A percentile compares a stretch with the other conserved stretches of the same genome.
Evolutionary conservation across 306 rosid genomes (phyloP).

Genomic region (Purshia tridentata): DNA sequence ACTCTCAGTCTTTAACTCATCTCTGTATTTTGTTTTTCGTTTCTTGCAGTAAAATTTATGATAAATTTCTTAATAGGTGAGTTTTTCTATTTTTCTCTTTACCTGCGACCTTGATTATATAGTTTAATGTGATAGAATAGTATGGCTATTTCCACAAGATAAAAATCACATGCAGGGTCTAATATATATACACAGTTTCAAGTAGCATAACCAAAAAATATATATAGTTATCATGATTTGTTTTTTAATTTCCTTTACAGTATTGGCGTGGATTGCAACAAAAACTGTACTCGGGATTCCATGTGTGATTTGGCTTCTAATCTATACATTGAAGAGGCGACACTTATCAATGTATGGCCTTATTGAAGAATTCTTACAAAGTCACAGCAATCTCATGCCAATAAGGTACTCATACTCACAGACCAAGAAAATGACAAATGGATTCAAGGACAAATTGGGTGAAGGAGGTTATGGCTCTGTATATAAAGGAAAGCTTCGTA

Average conservation of each 20-base stretch:
- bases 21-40: too few relatives aligned
- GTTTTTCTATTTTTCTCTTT: too few relatives aligned
- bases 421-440: neutral
- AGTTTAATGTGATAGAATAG: too few relatives aligned
- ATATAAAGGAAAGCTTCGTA: conserved; percentile 9
- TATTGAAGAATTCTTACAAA: conserved; percentile 5
- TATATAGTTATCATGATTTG: neutral
- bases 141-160: too few relatives aligned
- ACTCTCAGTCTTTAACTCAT: too few relatives aligned
- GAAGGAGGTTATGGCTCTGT: conserved; percentile 14
- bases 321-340: neutral
- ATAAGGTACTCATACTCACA: neutral
- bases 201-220: too few relatives aligned
- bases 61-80: too few relatives aligned
- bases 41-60: too few relatives aligned
- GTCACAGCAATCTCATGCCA: conserved; percentile 5
- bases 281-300: neutral
- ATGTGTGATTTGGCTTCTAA: neutral
- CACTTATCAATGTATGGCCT: neutral
- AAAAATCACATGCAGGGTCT: too few relatives aligned
- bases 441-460: neutral
- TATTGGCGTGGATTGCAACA: rapidly evolving
- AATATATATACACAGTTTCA: too few relatives aligned
- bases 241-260: neutral
- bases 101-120: too few relatives aligned